These are phyloP conservation scores for Chaetoceros tenuissimus DNA, from an alignment of 108 stramenopile genomes.

Conservation along the genomic window DNA sequence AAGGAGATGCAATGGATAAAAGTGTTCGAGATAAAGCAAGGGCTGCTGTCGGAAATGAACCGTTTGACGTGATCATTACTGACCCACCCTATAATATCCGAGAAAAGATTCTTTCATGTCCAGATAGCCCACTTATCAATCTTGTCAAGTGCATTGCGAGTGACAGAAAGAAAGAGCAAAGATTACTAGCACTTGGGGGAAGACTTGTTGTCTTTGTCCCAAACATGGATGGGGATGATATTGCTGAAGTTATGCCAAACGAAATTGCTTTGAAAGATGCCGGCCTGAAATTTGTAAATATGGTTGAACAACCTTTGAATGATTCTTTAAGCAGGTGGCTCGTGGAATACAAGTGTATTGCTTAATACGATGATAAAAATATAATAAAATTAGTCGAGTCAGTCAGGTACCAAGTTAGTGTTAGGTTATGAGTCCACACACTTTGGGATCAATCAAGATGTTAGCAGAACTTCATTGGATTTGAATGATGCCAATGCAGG, in stretches of 20 bases:
- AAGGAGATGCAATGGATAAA: conserved; percentile 49
- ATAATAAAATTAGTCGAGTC: no score
- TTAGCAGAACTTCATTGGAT: no score
- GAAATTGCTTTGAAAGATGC: conserved; percentile 20
- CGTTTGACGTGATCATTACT: conserved; percentile 71
- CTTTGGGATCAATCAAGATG: no score
- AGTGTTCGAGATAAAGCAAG: conserved; percentile 38
- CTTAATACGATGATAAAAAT: no score
- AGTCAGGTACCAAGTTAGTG: no score
- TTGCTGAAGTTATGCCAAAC: conserved; percentile 36
- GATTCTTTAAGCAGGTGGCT: conserved; percentile 63
- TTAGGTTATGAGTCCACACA: no score
- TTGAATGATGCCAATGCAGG: no score
- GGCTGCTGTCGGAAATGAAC: conserved; percentile 23
- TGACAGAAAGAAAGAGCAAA: conserved; percentile 24
- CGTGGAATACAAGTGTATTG: conserved; percentile 39
- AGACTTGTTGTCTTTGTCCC: conserved; percentile 62
- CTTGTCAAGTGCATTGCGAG: conserved; percentile 41
- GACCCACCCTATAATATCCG: conserved; percentile 79
- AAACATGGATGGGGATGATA: conserved; percentile 15
- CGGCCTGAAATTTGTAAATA: conserved; percentile 35
- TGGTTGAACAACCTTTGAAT: conserved; percentile 53
- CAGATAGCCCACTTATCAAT: conserved; percentile 33
- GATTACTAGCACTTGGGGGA: conserved; percentile 45
- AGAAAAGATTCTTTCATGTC: conserved; percentile 30